A percentile compares a stretch with the other conserved stretches of the same genome.
phyloP scores from a whole-genome alignment of 1,139 yeast genomes.

The Schwanniomyces etchellsii region DNA sequence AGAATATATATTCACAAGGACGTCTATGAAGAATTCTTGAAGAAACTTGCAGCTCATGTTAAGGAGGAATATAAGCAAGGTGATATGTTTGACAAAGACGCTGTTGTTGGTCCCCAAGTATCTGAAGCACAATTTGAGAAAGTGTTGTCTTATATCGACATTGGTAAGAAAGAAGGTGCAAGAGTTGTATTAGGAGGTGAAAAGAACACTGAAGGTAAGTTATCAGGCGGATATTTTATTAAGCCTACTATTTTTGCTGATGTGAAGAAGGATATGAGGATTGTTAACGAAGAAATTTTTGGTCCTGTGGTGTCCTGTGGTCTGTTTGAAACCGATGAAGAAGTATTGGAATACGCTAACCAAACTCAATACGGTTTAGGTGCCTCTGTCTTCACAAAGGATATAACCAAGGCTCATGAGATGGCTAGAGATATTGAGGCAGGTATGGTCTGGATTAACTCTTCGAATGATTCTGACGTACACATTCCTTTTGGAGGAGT shows the following conservation, averaged over 20 bases:
- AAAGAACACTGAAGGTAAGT: slow-evolving; percentile 28
- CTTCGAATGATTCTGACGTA: slow-evolving; percentile 72
- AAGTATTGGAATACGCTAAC: slow-evolving; percentile 46
- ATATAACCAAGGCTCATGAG: slow-evolving; percentile 38
- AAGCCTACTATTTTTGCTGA: slow-evolving; percentile 54
- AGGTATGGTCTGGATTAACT: slow-evolving; percentile 56
- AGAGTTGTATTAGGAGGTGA: slow-evolving; percentile 43
- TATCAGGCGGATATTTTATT: slow-evolving; percentile 42
- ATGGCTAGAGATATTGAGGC: slow-evolving; percentile 42
- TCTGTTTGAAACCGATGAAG: slow-evolving; percentile 48
- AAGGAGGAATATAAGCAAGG: slow-evolving; percentile 51
- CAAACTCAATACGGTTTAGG: slow-evolving; percentile 53
- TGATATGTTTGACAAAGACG: slow-evolving; percentile 48
- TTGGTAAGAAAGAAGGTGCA: slow-evolving; percentile 56
- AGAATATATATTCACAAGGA: slow-evolving; percentile 40
- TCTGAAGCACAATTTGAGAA: slow-evolving; percentile 64
- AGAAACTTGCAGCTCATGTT: slow-evolving; percentile 28
- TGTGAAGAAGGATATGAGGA: slow-evolving; percentile 46
- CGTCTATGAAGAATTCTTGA: slow-evolving; percentile 45
- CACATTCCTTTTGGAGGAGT: slow-evolving; percentile 77
- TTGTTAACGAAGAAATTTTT: slow-evolving; percentile 54
- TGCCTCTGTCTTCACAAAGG: slow-evolving; percentile 74
- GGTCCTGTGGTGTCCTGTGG: slow-evolving; percentile 57
- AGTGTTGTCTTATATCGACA: slow-evolving; percentile 43
- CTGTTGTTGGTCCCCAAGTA: slow-evolving; percentile 76